A percentile compares a stretch with the other conserved stretches of the same genome.
Conservation (phyloP, 2,329 filamentous ascomycete genomes). For the Triangularia setosa region DNA sequence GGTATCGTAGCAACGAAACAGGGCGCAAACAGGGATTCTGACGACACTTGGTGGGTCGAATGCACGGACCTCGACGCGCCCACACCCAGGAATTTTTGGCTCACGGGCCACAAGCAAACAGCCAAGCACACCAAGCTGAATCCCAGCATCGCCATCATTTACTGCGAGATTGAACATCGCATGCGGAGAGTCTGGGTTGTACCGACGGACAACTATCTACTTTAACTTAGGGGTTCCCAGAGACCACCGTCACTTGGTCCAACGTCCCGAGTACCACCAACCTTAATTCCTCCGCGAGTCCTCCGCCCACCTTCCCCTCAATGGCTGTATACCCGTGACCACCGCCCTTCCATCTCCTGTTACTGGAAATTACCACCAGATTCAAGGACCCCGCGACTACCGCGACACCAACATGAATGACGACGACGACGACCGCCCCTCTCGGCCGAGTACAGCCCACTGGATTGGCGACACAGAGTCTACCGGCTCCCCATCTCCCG, state of each 20-base stretch:
- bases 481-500: slow-evolving; percentile 18
- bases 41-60: slow-evolving; percentile 3
- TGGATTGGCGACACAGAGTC: slow-evolving; percentile 13
- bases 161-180: neutral
- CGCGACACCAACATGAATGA: slow-evolving; percentile 30
- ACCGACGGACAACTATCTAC: neutral
- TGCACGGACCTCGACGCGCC: slow-evolving; percentile 17
- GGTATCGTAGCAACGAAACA: slow-evolving; percentile 10
- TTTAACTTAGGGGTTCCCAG: neutral
- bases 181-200: neutral
- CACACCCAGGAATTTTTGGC: slow-evolving; percentile 10
- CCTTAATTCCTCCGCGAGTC: neutral
- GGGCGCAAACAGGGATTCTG: slow-evolving; percentile 5
- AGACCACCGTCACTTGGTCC: neutral
- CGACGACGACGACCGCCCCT: slow-evolving; percentile 30
- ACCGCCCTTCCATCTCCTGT: neutral
- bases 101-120: neutral
- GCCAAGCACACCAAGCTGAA: slow-evolving; percentile 8
- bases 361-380: neutral
- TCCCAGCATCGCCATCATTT: neutral
- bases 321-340: neutral
- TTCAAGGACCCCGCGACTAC: neutral
- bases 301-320: neutral
- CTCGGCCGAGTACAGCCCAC: slow-evolving; percentile 25
- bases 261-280: neutral